Percentiles rank a stretch among this genome's conserved stretches.
These are phyloP conservation scores for Silene uniflora DNA, from an alignment of 148 eudicot species.

Conservation along the genomic window DNA sequence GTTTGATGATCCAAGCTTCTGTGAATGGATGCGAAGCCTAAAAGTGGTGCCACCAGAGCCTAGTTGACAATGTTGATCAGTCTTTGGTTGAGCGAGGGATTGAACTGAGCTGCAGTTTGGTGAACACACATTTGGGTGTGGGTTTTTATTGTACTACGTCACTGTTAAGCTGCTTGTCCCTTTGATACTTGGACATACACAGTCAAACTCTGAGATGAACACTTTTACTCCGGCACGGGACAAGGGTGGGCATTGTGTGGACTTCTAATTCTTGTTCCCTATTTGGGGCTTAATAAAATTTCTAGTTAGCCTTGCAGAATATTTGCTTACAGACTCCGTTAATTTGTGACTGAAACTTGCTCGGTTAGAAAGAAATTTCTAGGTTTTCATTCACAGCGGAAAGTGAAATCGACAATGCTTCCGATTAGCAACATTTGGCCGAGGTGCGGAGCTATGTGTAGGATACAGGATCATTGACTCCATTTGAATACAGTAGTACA, in stretches of 20 bases:
- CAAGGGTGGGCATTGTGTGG: background rate
- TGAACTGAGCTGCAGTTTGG: background rate
- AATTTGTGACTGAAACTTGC: background rate
- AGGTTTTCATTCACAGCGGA: too few relatives aligned
- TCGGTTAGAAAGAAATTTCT: background rate
- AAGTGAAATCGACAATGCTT: too few relatives aligned
- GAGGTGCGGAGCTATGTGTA: too few relatives aligned
- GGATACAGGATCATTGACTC: too few relatives aligned
- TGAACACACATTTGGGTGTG: background rate
- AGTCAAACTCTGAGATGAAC: background rate
- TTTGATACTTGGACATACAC: background rate
- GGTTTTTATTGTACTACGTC: background rate
- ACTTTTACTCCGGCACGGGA: background rate
- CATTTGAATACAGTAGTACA: too few relatives aligned
- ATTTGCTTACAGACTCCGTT: too few relatives aligned
- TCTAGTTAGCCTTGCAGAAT: background rate
- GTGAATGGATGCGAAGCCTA: conserved; percentile 95
- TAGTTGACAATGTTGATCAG: conserved; percentile 18
- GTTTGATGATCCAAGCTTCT: conserved; percentile 95
- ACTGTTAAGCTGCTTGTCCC: background rate
- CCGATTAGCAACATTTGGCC: too few relatives aligned
- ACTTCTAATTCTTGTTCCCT: background rate
- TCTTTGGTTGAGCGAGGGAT: background rate
- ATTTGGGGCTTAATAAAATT: background rate
- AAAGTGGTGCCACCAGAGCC: conserved; percentile 89